A percentile compares a stretch with the other conserved stretches of the same genome.
These are phyloP conservation scores for Fusarium goolgardi DNA, from an alignment of 2,329 filamentous ascomycete species.

Conservation along the genomic window DNA sequence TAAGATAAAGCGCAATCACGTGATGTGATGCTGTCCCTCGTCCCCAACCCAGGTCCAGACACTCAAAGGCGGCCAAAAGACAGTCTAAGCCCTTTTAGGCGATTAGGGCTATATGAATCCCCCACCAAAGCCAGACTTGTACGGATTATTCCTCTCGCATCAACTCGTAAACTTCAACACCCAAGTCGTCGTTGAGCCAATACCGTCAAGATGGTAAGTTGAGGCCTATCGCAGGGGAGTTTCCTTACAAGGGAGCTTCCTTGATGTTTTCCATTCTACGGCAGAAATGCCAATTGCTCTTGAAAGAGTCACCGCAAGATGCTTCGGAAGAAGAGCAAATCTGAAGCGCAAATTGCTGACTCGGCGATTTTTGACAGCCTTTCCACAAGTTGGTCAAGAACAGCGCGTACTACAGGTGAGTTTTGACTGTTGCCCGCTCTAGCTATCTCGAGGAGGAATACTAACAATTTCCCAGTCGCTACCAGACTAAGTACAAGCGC, in stretches of 20 bases:
- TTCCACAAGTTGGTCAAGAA: constrained; percentile 98
- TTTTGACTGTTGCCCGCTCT: constrained; percentile 32
- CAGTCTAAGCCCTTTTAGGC: constrained; percentile 39
- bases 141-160: constrained; percentile 43
- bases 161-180: constrained; percentile 53
- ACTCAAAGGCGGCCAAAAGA: neutral
- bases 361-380: constrained; percentile 76
- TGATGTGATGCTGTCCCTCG: constrained; percentile 47
- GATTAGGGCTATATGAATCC: constrained; percentile 57
- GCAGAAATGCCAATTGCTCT: constrained; percentile 61
- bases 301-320: constrained; percentile 91
- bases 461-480: constrained; percentile 74
- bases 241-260: constrained; percentile 24
- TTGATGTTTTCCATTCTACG: constrained; percentile 46
- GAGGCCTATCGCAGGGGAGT: constrained; percentile 52
- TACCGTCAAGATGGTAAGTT: constrained; percentile 78
- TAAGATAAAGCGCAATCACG: constrained; percentile 38
- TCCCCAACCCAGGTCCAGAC: constrained; percentile 54
- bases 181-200: constrained; percentile 59
- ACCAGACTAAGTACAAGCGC: constrained; percentile 99
- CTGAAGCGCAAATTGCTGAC: constrained; percentile 99
- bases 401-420: constrained; percentile 98
- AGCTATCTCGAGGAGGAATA: neutral
- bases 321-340: constrained; percentile 81
- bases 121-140: constrained; percentile 54